Evolutionary conservation across 2,329 filamentous ascomycete genomes (phyloP), one percentile per base, ranked within the genome.

Genomic region (Akanthomyces lecanii): DNA sequence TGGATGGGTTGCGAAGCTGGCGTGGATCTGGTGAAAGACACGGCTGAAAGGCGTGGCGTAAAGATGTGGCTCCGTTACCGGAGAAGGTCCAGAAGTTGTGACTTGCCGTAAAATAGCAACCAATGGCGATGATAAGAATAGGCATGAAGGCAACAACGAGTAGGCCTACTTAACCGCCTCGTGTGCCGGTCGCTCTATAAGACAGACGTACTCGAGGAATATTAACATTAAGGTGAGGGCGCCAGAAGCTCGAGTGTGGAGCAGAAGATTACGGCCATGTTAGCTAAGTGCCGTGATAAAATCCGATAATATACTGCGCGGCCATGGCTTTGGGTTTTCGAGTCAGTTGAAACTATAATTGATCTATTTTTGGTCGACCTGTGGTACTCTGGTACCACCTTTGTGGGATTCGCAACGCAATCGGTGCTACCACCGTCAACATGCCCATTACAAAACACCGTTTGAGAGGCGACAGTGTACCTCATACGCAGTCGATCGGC

Each of bases 381-480:
- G 12, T 18, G 55, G 8, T 62, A 62, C 60, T 45, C 65, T 0
- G 79, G 85, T 47, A 89, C 86, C 71, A 89, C 87, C 71, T 90
- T 86, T 0, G 85, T 83, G 47, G 89, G 71, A 69, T 89, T 87
- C 1, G 83, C 84, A 1, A 85, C 83, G 54, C 85, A 84, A 69
- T 91, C 88, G 0, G 86, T 84, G 1, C 85, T 84, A 7, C 87
- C 88, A 12, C 87, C 88, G 67, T 91, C n/a, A 78, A 72, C 76
- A 78, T 78, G 1, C 76, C 76, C n/a, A n/a, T n/a, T n/a, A n/a
- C n/a, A n/a, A n/a, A n/a, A n/a, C n/a, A n/a, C n/a, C n/a, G n/a
- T n/a, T n/a, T n/a, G n/a, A n/a, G n/a, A n/a, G n/a, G n/a, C n/a
- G n/a, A n/a, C n/a, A n/a, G n/a, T n/a, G n/a, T n/a, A n/a, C n/a